Base-by-base conservation (phyloP, 2,329 filamentous ascomycete species). In the Venturia nashicola region DNA sequence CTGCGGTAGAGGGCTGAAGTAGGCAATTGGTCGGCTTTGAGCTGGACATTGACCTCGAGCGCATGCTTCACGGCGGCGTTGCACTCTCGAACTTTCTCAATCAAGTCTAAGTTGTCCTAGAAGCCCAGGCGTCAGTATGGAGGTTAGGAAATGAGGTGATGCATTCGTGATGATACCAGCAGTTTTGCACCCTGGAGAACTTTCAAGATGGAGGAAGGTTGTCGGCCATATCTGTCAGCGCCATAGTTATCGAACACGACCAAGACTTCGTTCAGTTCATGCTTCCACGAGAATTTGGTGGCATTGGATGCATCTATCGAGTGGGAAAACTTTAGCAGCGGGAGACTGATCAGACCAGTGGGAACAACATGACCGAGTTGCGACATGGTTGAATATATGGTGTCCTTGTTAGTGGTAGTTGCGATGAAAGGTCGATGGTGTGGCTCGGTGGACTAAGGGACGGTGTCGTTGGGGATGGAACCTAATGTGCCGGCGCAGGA, bases 11-110 rank as follows among this genome's bases (percentile, higher is more conserved):
- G 39, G 27, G 46, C 46, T 8, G 36, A 55, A 14, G 51, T 57
- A 12, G 61, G 61, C 36, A 80, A 70, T 62, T 77, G 73, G 11
- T 79, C 76, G 23, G 70, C 68, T 23, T 69, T 70, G 43, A 73
- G 67, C 32, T 72, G 66, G 14, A 72, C 65, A 16, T 72, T 69
- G 18, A 67, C 68, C 39, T 71, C 65, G 18, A 68, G 66, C 20
- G 66, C 65, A 20, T 61, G 42, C 16, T 61, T 34, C 4, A 68
- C 67, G 5, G 65, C 60, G 4, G 66, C 63, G 12, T 65, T 63
- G 5, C 71, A 65, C 18, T 64, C 51, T 55, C 72, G 69, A 43
- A 73, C 66, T 54, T 69, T 70, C 12, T 62, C 63, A 16, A 66
- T 67, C 32, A 73, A 61, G 42, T 73, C 68, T 40, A 75, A 44